These are phyloP conservation scores for Colletotrichum paranaense DNA, from an alignment of 2,329 filamentous ascomycete genomes.

Conservation along the genomic window DNA sequence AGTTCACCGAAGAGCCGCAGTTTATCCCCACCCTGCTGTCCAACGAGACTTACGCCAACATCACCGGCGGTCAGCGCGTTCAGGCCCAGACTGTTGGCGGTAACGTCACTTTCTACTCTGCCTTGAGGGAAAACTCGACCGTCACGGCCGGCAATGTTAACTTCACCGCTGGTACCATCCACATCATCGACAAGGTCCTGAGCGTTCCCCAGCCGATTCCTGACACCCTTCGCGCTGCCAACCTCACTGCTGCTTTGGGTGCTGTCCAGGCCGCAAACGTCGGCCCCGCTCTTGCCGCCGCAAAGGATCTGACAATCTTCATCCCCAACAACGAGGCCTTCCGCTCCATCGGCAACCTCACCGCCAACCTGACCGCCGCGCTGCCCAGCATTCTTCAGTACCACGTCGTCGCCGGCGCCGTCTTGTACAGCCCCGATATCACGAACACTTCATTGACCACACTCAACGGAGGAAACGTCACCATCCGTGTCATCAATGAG, in stretches of 20 bases:
- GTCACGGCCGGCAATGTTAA: slow-evolving; percentile 62
- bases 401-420: slow-evolving; percentile 68
- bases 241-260: slow-evolving; percentile 58
- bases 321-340: slow-evolving; percentile 72
- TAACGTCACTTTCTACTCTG: slow-evolving; percentile 63
- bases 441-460: slow-evolving; percentile 36
- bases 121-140: slow-evolving; percentile 59
- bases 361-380: slow-evolving; percentile 59
- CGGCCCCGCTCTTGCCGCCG: slow-evolving; percentile 51
- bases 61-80: slow-evolving; percentile 70
- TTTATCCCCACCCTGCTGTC: slow-evolving; percentile 58
- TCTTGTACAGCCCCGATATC: slow-evolving; percentile 60
- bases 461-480: slow-evolving; percentile 40
- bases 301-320: slow-evolving; percentile 70
- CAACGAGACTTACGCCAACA: slow-evolving; percentile 63
- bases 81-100: slow-evolving; percentile 53
- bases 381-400: slow-evolving; percentile 69
- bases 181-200: slow-evolving; percentile 62
- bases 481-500: slow-evolving; percentile 54
- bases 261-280: slow-evolving; percentile 58
- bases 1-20: slow-evolving; percentile 42
- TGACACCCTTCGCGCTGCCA: slow-evolving; percentile 51
- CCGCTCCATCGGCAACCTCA: slow-evolving; percentile 63
- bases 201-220: slow-evolving; percentile 56
- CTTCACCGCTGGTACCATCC: slow-evolving; percentile 66